Conservation (phyloP, 2,329 filamentous ascomycete genomes). For the Nannizziopsis barbatae region DNA sequence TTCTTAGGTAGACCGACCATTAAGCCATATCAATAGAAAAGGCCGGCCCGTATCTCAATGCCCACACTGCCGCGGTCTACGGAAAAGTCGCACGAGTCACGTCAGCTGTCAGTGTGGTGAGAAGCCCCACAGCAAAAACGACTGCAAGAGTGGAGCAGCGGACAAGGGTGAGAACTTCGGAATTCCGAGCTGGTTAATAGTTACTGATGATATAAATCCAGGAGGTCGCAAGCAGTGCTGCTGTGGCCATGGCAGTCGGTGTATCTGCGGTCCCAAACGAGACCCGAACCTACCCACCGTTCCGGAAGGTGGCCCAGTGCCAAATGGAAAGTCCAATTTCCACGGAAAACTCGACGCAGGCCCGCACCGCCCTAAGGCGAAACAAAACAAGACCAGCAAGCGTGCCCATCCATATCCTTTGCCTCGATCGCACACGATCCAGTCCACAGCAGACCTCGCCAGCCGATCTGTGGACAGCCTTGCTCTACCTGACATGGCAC, state of each 20-base stretch:
- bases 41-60: constrained; percentile 96
- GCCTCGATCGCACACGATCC: constrained; percentile 43
- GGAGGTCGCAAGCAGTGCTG: constrained; percentile 16
- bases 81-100: constrained; percentile 90
- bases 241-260: constrained; percentile 16
- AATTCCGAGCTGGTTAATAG: constrained; percentile 7
- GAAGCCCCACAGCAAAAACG: constrained; percentile 46
- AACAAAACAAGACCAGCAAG: constrained; percentile 53
- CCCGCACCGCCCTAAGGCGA: constrained; percentile 54
- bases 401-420: constrained; percentile 54
- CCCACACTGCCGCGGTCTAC: constrained; percentile 86
- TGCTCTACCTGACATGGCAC: constrained; percentile 28
- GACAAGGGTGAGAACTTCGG: constrained; percentile 24
- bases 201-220: constrained; percentile 9
- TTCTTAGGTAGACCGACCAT: constrained; percentile 60
- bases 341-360: constrained; percentile 50
- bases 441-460: constrained; percentile 36
- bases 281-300: constrained; percentile 38
- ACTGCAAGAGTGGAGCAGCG: constrained; percentile 24
- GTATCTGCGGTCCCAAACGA: constrained; percentile 30
- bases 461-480: constrained; percentile 45
- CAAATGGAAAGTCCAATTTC: constrained; percentile 29
- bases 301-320: constrained; percentile 37
- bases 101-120: constrained; percentile 95
- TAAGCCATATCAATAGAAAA: constrained; percentile 95